Evolutionary conservation across 2,329 filamentous ascomycete genomes (phyloP).

Genomic region (Dactylellina haptotyla): DNA sequence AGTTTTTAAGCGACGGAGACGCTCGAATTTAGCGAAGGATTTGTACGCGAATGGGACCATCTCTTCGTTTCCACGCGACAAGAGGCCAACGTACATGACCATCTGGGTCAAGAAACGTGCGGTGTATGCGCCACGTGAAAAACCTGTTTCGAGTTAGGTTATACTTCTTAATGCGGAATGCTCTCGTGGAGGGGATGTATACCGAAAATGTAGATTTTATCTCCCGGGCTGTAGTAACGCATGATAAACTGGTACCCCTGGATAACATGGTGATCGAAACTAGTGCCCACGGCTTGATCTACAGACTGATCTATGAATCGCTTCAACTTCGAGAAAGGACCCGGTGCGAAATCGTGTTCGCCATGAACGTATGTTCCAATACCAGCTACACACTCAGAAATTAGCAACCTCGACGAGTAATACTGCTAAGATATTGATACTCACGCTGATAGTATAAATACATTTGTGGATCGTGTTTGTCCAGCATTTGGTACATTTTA

Average conservation of each 20-base stretch:
- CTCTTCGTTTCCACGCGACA: conserved; percentile 85
- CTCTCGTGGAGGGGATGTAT: background rate
- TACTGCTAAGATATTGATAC: conserved; percentile 54
- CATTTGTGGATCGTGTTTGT: conserved; percentile 50
- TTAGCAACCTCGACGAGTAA: conserved; percentile 25
- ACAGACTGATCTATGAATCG: conserved; percentile 78
- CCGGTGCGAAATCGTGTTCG: conserved; percentile 52
- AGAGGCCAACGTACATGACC: conserved; percentile 81
- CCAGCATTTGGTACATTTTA: conserved; percentile 54
- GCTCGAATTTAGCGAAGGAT: conserved; percentile 77
- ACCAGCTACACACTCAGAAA: conserved; percentile 65
- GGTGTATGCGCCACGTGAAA: conserved; percentile 77
- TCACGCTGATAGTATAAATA: conserved; percentile 70
- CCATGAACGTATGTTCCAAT: conserved; percentile 77
- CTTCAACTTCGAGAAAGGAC: conserved; percentile 66
- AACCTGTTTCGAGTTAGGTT: conserved; percentile 63
- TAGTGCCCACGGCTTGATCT: conserved; percentile 77
- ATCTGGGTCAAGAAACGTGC: conserved; percentile 82
- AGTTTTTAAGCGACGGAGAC: conserved; percentile 42
- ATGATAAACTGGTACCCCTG: conserved; percentile 73
- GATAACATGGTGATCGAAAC: conserved; percentile 67
- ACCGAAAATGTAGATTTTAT: conserved; percentile 60
- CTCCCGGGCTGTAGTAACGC: conserved; percentile 73
- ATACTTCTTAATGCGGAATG: background rate
- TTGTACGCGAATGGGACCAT: conserved; percentile 87